Evolutionary conservation across 305 asterid species (phyloP).

Genomic region (Lippia alba): DNA sequence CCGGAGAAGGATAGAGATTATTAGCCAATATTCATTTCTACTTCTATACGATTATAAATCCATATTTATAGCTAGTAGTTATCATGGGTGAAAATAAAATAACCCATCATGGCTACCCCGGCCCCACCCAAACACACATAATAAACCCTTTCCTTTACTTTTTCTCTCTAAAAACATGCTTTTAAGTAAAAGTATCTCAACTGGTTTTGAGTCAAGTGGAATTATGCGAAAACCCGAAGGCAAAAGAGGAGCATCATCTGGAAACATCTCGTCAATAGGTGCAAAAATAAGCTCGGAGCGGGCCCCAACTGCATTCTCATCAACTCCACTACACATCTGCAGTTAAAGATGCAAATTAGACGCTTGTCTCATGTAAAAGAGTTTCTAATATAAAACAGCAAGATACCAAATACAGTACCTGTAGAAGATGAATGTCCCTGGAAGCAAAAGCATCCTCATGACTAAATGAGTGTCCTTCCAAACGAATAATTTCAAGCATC

Average conservation of each 20-base stretch:
- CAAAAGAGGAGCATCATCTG: constrained; percentile 69
- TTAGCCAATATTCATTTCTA: neutral
- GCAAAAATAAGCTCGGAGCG: constrained; percentile 82
- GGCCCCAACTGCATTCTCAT: constrained; percentile 71
- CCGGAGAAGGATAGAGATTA: constrained; percentile 2
- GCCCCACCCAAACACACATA: neutral
- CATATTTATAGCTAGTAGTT: neutral
- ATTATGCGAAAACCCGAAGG: constrained; percentile 85
- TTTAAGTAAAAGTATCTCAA: constrained; percentile 38
- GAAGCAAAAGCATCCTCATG: constrained; percentile 72
- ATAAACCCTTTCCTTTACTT: too few species aligned
- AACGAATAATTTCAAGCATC: constrained; percentile 83
- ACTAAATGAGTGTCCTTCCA: constrained; percentile 67
- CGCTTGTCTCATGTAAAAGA: neutral
- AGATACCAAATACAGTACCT: constrained; percentile 44
- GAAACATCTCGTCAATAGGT: constrained; percentile 83
- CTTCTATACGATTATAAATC: neutral
- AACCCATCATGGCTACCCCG: too few species aligned
- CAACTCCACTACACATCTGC: constrained; percentile 81
- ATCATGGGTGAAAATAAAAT: neutral
- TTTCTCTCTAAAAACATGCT: neutral
- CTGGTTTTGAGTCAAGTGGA: constrained; percentile 74
- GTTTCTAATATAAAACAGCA: neutral
- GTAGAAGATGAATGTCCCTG: constrained; percentile 76
- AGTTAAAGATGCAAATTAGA: constrained; percentile 26